Evolutionary conservation across 2,329 filamentous ascomycete species (phyloP).

Genomic region (Ophiostoma australiae): DNA sequence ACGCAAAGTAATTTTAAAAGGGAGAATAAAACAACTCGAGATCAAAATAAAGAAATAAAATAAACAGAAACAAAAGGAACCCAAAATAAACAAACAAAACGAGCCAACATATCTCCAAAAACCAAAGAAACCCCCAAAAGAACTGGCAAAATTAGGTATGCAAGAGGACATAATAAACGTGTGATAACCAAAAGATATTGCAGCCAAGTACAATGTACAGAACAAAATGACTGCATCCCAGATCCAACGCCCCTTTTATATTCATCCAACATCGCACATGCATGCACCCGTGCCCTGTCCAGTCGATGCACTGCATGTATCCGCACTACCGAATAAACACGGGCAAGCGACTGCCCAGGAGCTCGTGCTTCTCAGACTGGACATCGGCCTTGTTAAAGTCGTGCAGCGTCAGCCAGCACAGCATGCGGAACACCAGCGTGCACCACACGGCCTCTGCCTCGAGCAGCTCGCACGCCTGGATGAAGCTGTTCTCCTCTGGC

Average conservation of each 20-base stretch:
- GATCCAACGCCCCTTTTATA: background rate
- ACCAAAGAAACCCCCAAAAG: background rate
- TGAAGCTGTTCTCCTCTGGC: background rate
- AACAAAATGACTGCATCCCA: background rate
- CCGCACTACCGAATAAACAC: conserved; percentile 43
- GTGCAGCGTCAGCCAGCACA: conserved; percentile 55
- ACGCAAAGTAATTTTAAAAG: too few species aligned
- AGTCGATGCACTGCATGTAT: background rate
- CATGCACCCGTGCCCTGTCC: background rate
- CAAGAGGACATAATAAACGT: background rate
- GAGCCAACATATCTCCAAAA: background rate
- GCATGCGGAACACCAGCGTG: conserved; percentile 52
- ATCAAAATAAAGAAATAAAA: too few species aligned
- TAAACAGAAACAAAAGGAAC: background rate
- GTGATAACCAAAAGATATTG: background rate
- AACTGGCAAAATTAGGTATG: background rate
- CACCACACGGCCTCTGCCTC: conserved; percentile 47
- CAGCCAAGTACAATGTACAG: background rate
- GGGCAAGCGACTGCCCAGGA: conserved; percentile 51
- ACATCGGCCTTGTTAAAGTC: conserved; percentile 53
- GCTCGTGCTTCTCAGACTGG: conserved; percentile 49
- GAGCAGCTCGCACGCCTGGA: background rate
- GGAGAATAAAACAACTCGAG: too few species aligned
- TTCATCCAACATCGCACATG: background rate
- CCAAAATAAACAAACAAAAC: background rate